phyloP scores from a whole-genome alignment of 179 eudicot species.

The Heliamphora pulchella region DNA sequence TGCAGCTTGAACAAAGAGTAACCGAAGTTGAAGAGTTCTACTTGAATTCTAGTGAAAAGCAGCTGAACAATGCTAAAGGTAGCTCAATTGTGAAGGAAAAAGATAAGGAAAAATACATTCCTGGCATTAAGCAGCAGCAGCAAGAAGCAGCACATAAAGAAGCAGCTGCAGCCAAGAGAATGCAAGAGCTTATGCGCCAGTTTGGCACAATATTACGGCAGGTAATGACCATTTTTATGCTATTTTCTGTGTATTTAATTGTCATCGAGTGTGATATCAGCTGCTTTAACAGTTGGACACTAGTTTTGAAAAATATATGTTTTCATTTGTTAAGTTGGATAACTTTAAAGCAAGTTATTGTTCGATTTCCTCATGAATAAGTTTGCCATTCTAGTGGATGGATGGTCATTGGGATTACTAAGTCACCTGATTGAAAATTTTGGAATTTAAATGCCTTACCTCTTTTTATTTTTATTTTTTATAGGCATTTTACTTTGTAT shows the following conservation, averaged over 20 bases:
- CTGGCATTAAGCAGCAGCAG: slow-evolving; percentile 42
- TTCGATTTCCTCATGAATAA: background rate
- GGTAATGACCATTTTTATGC: slow-evolving; percentile 32
- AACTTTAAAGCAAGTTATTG: background rate
- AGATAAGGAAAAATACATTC: slow-evolving; percentile 49
- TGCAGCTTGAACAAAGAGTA: slow-evolving; percentile 72
- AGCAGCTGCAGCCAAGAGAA: slow-evolving; percentile 66
- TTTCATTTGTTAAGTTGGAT: background rate
- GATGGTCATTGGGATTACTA: background rate
- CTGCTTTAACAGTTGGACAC: background rate
- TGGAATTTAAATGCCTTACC: background rate
- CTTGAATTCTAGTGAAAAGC: slow-evolving; percentile 40
- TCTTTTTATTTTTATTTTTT: no score
- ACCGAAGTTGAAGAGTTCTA: slow-evolving; percentile 73
- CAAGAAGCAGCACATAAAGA: slow-evolving; percentile 48
- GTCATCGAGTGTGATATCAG: background rate
- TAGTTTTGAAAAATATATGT: background rate
- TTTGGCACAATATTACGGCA: slow-evolving; percentile 55
- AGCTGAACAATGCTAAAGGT: slow-evolving; percentile 44
- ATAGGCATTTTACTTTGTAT: no score
- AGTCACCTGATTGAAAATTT: background rate
- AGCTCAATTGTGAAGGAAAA: slow-evolving; percentile 58
- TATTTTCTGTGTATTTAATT: background rate
- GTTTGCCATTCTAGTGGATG: background rate
- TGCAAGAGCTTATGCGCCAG: slow-evolving; percentile 87